Percentiles rank a stretch among this genome's conserved stretches.
These are phyloP conservation scores for Suillus bovinus DNA, from an alignment of 768 basidiomycete genomes.

Conservation along the genomic window DNA sequence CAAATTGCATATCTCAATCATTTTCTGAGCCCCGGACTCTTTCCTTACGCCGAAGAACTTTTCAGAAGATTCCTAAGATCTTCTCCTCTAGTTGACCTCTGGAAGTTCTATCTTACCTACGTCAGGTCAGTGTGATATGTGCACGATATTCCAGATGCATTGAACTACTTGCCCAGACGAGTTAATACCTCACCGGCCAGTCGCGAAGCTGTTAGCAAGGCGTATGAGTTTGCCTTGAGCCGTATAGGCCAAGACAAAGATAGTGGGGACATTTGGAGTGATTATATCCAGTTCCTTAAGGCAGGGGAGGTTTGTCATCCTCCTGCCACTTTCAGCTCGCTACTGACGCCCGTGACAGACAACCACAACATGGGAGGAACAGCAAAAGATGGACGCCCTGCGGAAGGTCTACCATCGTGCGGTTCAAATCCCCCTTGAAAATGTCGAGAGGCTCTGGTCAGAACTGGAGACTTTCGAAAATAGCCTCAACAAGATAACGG, in stretches of 20 bases:
- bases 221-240: conserved; percentile 91
- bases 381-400: conserved; percentile 92
- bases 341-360: conserved; percentile 39
- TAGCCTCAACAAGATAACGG: conserved; percentile 83
- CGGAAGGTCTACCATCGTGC: conserved; percentile 93
- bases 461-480: conserved; percentile 94
- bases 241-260: conserved; percentile 92
- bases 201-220: conserved; percentile 78
- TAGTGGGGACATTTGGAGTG: conserved; percentile 89
- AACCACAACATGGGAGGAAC: conserved; percentile 90
- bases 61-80: conserved; percentile 85
- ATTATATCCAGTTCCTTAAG: conserved; percentile 89
- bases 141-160: conserved; percentile 10
- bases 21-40: conserved; percentile 64
- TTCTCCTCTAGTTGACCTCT: conserved; percentile 87
- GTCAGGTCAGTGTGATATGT: conserved; percentile 63
- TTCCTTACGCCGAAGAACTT: conserved; percentile 79
- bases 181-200: conserved; percentile 66
- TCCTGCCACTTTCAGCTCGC: not conserved
- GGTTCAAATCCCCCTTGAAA: conserved; percentile 91
- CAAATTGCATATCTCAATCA: conserved; percentile 86
- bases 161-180: conserved; percentile 46
- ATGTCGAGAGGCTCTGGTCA: conserved; percentile 90
- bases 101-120: conserved; percentile 92
- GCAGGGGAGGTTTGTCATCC: conserved; percentile 63